Conservation (phyloP, 768 basidiomycete genomes). For the Kwoniella dendrophila region DNA sequence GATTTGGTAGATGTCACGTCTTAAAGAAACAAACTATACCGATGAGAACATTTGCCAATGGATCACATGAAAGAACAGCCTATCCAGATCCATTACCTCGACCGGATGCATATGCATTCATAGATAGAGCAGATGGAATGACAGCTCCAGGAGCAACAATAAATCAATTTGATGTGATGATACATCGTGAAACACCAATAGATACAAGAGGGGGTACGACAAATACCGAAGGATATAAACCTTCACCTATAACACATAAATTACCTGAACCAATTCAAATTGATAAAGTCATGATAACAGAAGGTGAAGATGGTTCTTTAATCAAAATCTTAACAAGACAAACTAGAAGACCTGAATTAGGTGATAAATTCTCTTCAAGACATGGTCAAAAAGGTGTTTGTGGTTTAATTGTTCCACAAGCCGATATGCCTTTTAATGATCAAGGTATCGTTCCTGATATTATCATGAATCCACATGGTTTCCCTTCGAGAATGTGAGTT, state of each 20-base stretch:
- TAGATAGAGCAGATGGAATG: constrained; percentile 81
- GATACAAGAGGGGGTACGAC: constrained; percentile 64
- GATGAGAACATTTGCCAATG: constrained; percentile 94
- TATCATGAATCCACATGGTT: constrained; percentile 99
- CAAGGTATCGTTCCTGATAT: constrained; percentile 94
- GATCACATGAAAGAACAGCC: constrained; percentile 94
- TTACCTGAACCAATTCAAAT: constrained; percentile 89
- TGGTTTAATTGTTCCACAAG: constrained; percentile 96
- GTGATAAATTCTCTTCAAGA: constrained; percentile 96
- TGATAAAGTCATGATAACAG: constrained; percentile 96
- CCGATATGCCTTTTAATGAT: constrained; percentile 99
- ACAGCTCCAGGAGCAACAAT: constrained; percentile 93
- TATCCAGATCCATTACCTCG: constrained; percentile 82
- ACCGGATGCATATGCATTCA: constrained; percentile 83
- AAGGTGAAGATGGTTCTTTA: constrained; percentile 93
- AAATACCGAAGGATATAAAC: constrained; percentile 68
- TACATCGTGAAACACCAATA: constrained; percentile 94
- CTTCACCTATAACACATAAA: constrained; percentile 89
- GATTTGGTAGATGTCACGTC: constrained; percentile 97
- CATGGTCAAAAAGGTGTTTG: constrained; percentile 99
- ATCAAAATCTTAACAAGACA: constrained; percentile 98
- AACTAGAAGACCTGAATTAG: constrained; percentile 91
- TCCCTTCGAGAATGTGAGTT: constrained; percentile 76
- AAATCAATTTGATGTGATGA: constrained; percentile 87
- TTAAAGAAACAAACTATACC: constrained; percentile 92